Evolutionary conservation across 192 early-diverging fungal genomes (phyloP).

Genomic region (Podila clonocystis): DNA sequence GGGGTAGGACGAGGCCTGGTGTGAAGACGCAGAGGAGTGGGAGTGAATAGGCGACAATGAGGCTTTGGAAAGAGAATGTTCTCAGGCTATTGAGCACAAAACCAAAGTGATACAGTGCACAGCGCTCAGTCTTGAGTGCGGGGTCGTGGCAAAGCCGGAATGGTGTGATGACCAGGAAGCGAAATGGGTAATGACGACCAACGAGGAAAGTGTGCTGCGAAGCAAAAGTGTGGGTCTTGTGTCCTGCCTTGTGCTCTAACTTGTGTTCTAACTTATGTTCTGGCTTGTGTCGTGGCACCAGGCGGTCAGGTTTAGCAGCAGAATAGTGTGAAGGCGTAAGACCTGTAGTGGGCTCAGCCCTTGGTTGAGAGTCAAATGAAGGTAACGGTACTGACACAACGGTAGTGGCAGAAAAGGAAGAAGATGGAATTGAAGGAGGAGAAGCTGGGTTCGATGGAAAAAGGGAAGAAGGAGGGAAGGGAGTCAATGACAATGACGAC

Average conservation of each 20-base stretch:
- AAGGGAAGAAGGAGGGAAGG: too few species aligned
- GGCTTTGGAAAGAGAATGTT: slow-evolving; percentile 62
- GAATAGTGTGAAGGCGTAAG: neutral
- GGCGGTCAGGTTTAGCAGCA: neutral
- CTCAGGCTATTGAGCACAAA: slow-evolving; percentile 97
- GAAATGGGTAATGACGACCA: neutral
- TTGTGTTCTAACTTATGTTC: too few species aligned
- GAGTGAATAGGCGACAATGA: slow-evolving; percentile 22
- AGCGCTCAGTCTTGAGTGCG: slow-evolving; percentile 96
- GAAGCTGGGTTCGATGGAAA: too few species aligned
- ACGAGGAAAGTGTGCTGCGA: neutral
- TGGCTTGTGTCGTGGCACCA: neutral
- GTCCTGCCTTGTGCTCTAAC: neutral
- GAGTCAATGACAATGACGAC: too few species aligned
- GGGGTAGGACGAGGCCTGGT: slow-evolving; percentile 17
- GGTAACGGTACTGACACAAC: too few species aligned
- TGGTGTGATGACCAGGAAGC: neutral
- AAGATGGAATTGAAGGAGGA: too few species aligned
- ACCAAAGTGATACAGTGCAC: slow-evolving; percentile 97
- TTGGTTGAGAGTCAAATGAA: too few species aligned
- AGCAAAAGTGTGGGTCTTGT: neutral
- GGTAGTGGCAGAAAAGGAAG: too few species aligned
- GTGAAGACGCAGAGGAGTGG: slow-evolving; percentile 32
- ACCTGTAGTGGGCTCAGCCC: neutral
- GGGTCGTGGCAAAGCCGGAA: slow-evolving; percentile 24